A percentile compares a stretch with the other conserved stretches of the same genome.
Conservation (phyloP, 371 early-diverging fungal species). For the Mucor circinelloides region DNA sequence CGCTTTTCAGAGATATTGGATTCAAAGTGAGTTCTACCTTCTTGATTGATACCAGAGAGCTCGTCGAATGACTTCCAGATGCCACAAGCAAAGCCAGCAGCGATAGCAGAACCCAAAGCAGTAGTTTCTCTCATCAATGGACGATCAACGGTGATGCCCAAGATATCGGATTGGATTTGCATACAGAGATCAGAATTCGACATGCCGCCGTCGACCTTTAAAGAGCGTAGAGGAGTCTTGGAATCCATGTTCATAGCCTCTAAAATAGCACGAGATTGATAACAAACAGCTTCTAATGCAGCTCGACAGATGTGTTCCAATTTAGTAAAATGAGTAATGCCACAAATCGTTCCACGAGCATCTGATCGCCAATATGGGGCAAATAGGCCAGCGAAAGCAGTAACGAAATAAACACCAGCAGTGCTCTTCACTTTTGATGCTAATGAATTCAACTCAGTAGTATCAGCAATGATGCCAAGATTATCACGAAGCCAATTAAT, state of each 20-base stretch:
- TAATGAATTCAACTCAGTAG: slow-evolving; percentile 67
- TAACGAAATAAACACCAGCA: slow-evolving; percentile 93
- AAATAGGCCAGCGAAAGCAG: slow-evolving; percentile 92
- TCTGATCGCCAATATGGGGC: slow-evolving; percentile 96
- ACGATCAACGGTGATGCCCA: slow-evolving; percentile 81
- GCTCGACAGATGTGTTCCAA: slow-evolving; percentile 86
- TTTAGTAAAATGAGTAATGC: slow-evolving; percentile 87
- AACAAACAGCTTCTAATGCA: slow-evolving; percentile 89
- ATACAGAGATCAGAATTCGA: slow-evolving; percentile 87
- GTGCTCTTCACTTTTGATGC: slow-evolving; percentile 62
- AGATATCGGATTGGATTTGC: slow-evolving; percentile 92
- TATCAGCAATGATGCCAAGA: slow-evolving; percentile 72
- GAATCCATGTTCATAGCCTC: slow-evolving; percentile 88
- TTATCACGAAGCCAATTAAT: slow-evolving; percentile 93
- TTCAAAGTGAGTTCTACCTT: slow-evolving; percentile 47
- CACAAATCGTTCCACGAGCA: slow-evolving; percentile 88
- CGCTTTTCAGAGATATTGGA: slow-evolving; percentile 52
- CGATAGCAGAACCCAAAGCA: slow-evolving; percentile 93
- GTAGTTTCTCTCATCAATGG: slow-evolving; percentile 94
- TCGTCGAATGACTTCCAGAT: slow-evolving; percentile 63
- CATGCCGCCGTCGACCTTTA: slow-evolving; percentile 96
- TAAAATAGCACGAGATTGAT: slow-evolving; percentile 87
- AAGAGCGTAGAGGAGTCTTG: slow-evolving; percentile 58
- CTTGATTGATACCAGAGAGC: slow-evolving; percentile 38
- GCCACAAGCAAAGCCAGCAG: slow-evolving; percentile 90